Evolutionary conservation across 192 early-diverging fungal species (phyloP), one percentile per base, ranked within the genome.

Genomic region (Diversispora epigaea): DNA sequence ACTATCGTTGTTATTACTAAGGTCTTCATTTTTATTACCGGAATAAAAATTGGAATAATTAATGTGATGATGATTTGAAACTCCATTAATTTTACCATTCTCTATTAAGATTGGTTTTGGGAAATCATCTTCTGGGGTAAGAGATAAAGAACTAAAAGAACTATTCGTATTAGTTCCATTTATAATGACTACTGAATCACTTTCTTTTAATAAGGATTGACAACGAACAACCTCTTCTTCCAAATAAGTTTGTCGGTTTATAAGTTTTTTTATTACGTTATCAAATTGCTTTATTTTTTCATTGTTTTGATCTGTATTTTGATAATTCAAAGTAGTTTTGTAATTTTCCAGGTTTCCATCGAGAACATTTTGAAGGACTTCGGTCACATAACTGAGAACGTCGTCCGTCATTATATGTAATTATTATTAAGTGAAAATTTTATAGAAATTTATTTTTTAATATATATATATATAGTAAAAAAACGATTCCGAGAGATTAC

Each of bases 291-390:
- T 41, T 40, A 41, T 21, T 17, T 71, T 32, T 43, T 55, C 52
- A 54, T 44, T 43, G 19, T 21, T 25, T 21, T 57, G 40, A 9
- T 39, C 69, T 11, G 25, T 32, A 32, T 0, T 32, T 14, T 54
- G 52, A n/a, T 71, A 71, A 12, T 17, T 7, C 2, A 71, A 11
- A 54, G 12, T 32, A n/a, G 5, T 56, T 41, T 56, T 41, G 54
- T 54, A 71, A 40, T 71, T 41, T 5, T 71, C 55, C 15, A 57
- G 6, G 40, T 71, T 71, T 4, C 69, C 69, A 41, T 54, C 69
- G 22, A 57, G 14, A 57, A 71, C n/a, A 43, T 71, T 71, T 71
- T 71, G 50, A 43, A 71, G 50, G 54, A 56, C 69, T 15, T 71
- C 69, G 54, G 54, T 71, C 14, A 71, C 54, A 39, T 71, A 71